Base-by-base conservation (phyloP, 768 basidiomycete genomes). In the Boletus barrowsii region DNA sequence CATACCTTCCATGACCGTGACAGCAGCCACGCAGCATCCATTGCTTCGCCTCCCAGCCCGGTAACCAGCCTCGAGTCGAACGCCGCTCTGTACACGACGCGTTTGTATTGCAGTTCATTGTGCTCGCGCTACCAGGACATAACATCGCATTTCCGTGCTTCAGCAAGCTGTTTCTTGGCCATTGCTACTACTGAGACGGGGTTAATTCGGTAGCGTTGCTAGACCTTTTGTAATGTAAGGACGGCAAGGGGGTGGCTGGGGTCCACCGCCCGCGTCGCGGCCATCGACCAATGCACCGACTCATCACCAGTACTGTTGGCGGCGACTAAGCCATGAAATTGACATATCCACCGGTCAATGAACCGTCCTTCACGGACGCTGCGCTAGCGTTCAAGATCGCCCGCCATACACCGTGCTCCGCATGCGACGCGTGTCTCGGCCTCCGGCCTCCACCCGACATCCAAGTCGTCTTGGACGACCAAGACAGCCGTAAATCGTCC, bases 21-120 rank as follows among this genome's bases (percentile, higher is more conserved):
- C 90, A 0, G 90, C 88, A 10, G 88, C 85, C 3, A 87, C 84
- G 78, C 83, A 17, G 91, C 90, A 65, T 93, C 89, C 78, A 93
- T 84, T 5, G 90, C 90, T 64, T 90, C 88, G 0, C 90, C 90
- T 15, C 87, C 87, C 4, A 76, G 69, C 75, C 18, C 78, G 63
- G 59, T 90, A 75, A 1, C 90, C 91, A 4, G 82, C 82, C 46
- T 69, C 58, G 40, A 93, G 72, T 1, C 39, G 93, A n/a, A 71
- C 3, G 73, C 82, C 5, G 73, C 69, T 60, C 79, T 82, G 72
- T 89, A 90, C 48, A 70, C 70, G 14, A 77, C 76, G 37, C 76
- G 79, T 59, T 84, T 77, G 84, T 69, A 22, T 76, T 68, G 53
- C 76, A 79, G 32, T 73, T 72, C 79, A 91, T 87, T 2, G 81